Base-by-base conservation (phyloP, 208 protist species). In the Acanthamoeba triangularis region DNA sequence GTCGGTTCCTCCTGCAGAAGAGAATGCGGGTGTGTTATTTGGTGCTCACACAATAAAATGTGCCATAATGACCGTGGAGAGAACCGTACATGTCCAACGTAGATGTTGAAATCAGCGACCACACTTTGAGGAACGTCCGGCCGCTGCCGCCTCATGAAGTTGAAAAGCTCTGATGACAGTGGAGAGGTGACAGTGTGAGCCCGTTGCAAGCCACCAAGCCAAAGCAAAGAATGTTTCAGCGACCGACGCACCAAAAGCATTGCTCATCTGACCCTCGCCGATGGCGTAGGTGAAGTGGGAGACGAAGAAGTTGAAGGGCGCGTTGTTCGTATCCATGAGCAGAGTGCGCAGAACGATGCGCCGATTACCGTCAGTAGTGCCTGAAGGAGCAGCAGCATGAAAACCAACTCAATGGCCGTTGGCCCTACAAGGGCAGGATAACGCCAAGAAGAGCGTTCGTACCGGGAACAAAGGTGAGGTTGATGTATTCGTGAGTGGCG, bases 391-490 rank as follows among this genome's bases (percentile, higher is more conserved):
- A 72, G 28, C 23, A 18, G 11, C 28, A 25, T 3, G 49, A 28
- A 1, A 90, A 37, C 37, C 44, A 87, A 18, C 49, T 54, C 13
- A 54, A 54, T 18, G 14, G 49, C 49, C 13, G 49, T 20, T 11
- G 49, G 49, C 7, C 49, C 49, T 11, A 18, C n/a, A 33, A 59
- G 78, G 30, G 49, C 1, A 35, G 54, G 35, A 1, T 1, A 37
- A 72, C 30, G 52, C 14, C 2, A 1, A 52, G 25, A 52, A 13
- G 69, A 6, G 56, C 56, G n/a, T 28, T 0, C 33, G 52, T 74
- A 74, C 85, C 85, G 28, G 85, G 85, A 23, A 92, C 85, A 52
- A 92, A 92, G 13, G 85, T 92, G 85, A 92, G 85, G 23, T 92
- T 74, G 85, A 92, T 67, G 35, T 92, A 92, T 35, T 74, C 63